Percentiles rank a stretch among this genome's conserved stretches.
phyloP scores from a whole-genome alignment of 257 asterid species.

The Verbena officinalis region DNA sequence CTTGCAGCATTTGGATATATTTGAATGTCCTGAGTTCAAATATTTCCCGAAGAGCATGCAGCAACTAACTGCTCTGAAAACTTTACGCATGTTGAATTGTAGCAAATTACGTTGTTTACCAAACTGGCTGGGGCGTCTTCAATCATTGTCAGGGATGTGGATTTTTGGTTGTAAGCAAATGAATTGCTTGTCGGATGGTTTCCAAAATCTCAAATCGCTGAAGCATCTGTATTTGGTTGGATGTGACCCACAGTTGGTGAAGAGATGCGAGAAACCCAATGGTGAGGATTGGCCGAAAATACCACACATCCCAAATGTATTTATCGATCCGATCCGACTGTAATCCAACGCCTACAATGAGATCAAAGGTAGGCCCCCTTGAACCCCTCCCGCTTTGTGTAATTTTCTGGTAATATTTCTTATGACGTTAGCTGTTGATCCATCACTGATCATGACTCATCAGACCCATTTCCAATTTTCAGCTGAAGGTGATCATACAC shows the following conservation, averaged over 20 bases:
- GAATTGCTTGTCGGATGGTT: slow-evolving; percentile 21
- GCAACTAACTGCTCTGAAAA: slow-evolving; percentile 10
- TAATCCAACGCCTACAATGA: no score
- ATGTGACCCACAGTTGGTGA: neutral
- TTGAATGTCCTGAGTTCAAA: slow-evolving; percentile 3
- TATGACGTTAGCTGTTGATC: no score
- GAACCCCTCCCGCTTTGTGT: no score
- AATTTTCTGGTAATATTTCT: no score
- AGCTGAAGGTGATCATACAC: no score
- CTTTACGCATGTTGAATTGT: neutral
- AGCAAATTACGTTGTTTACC: slow-evolving; percentile 8
- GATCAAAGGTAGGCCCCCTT: no score
- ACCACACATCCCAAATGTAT: slow-evolving; percentile 3
- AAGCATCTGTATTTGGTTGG: neutral
- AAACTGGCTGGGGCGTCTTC: slow-evolving; percentile 24
- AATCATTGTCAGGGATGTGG: neutral
- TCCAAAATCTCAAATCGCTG: slow-evolving; percentile 14
- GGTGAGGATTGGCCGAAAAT: slow-evolving; percentile 24
- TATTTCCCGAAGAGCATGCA: slow-evolving; percentile 26
- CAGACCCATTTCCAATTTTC: no score
- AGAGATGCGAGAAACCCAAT: slow-evolving; percentile 19
- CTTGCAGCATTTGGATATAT: neutral
- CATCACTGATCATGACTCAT: no score
- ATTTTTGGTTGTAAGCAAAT: neutral
- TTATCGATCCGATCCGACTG: no score